Evolutionary conservation across 257 asterid genomes (phyloP), one percentile per base, ranked within the genome.

Genomic region (Linderniella brevidens): DNA sequence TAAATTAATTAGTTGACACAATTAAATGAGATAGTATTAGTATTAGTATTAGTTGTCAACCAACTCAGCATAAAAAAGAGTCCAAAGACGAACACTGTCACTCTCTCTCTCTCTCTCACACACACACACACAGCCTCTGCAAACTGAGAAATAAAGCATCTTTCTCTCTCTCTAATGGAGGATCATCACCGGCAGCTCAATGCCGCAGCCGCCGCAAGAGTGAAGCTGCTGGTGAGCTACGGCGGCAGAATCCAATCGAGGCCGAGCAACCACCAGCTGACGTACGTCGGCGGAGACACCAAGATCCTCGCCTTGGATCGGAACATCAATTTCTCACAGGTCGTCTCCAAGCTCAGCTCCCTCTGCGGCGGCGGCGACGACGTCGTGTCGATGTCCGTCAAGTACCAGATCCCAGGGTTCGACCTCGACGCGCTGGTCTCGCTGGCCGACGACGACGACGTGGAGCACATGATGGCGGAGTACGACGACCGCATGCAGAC

Each of bases 401-500:
- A 82, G 65, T 86, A 86, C 38, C 92, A 76, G 58, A 49, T 81
- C 92, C 93, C 8, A 92, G 93, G 32, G 0, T 80, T 76, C 48
- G 93, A 74, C 50, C 66, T 79, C 40, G 85, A 76, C 59, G 59
- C 79, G 0, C 69, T 86, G 25, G 68, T 86, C 25, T 72, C 96
- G 13, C 15, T 86, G 35, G 66, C 75, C 61, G 68, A 79, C 73
- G 92, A 82, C 25, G 90, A 82, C 1, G 96, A 86, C 43, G 82
- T 86, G 64, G 90, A 74, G 67, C 77, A 77, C 64, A 76, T 86
- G 96, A 79, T 86, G 83, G 49, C 69, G 4, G 96, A 86, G 71
- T 75, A 79, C 63, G 84, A 82, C 56, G 79, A 75, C 66, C 58
- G 55, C 32, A 25, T 25, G 32, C 32, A 25, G 32, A 6, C 32